Percentiles rank a stretch among this genome's conserved stretches.
Conservation (phyloP, 2,329 filamentous ascomycete genomes). For the Plenodomus tracheiphilus region DNA sequence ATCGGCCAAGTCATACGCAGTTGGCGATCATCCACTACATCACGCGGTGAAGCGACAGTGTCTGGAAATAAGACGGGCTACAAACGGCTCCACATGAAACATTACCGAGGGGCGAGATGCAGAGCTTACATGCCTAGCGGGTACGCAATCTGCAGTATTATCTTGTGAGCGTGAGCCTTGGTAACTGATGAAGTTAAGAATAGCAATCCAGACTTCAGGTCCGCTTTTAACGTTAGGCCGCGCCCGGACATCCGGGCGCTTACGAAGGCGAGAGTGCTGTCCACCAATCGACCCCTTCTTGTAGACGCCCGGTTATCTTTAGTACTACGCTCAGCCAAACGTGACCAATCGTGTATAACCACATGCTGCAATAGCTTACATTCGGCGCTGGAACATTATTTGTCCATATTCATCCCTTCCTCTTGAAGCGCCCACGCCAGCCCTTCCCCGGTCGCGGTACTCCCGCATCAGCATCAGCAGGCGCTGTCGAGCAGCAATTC, state of each 20-base stretch:
- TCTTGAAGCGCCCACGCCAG: constrained; percentile 35
- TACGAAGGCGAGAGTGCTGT: constrained; percentile 5
- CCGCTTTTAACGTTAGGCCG: constrained; percentile 1
- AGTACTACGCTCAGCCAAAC: constrained; percentile 14
- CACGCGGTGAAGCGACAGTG: constrained; percentile 1
- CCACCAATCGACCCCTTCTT: constrained; percentile 22
- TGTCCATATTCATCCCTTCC: constrained; percentile 16
- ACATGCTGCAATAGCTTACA: constrained; percentile 11
- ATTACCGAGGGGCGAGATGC: not conserved
- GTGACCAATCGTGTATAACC: constrained; percentile 25
- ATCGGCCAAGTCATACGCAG: not conserved
- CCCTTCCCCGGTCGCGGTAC: constrained; percentile 19
- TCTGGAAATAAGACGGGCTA: constrained; percentile 3
- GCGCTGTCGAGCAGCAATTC: constrained; percentile 26
- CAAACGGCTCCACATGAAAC: not conserved
- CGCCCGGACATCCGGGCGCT: constrained; percentile 18
- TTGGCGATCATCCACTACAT: not conserved
- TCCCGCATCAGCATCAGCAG: constrained; percentile 33
- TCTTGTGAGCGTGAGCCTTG: constrained; percentile 2
- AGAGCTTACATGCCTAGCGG: constrained; percentile 4
- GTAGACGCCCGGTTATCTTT: constrained; percentile 28
- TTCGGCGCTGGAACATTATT: constrained; percentile 27
- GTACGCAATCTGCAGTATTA: constrained; percentile 9
- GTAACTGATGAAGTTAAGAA: constrained; percentile 14
- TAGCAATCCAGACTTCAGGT: constrained; percentile 14